Percentiles rank a stretch among this genome's conserved stretches.
These are phyloP conservation scores for Trichothecium sympodiale DNA, from an alignment of 2,329 filamentous ascomycete species.

Conservation along the genomic window DNA sequence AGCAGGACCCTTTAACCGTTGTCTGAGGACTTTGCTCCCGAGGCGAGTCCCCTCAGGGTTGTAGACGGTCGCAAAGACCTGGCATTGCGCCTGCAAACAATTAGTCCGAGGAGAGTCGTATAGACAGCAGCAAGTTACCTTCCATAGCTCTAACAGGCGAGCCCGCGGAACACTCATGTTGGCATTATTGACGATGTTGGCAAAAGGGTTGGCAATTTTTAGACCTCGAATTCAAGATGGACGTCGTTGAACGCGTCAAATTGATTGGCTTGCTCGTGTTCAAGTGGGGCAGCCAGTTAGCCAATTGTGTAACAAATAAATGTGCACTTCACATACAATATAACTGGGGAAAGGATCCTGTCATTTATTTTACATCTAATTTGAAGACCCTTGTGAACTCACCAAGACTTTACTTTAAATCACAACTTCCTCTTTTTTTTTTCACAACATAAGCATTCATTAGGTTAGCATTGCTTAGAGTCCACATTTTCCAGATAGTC, in stretches of 20 bases:
- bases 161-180: conserved; percentile 53
- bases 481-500: too few species aligned
- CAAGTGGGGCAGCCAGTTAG: too few species aligned
- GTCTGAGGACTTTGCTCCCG: conserved; percentile 86
- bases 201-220: conserved; percentile 12
- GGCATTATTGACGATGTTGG: conserved; percentile 16
- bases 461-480: too few species aligned
- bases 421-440: too few species aligned
- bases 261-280: background rate
- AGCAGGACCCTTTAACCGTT: conserved; percentile 74
- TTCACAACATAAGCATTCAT: too few species aligned
- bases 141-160: conserved; percentile 61
- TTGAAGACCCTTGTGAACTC: too few species aligned
- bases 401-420: too few species aligned
- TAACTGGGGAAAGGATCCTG: too few species aligned
- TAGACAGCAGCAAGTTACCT: conserved; percentile 40
- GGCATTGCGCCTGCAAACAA: conserved; percentile 63
- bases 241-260: conserved; percentile 6
- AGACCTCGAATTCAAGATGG: conserved; percentile 15
- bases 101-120: too few species aligned
- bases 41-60: conserved; percentile 75
- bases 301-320: too few species aligned
- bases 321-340: too few species aligned
- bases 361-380: too few species aligned
- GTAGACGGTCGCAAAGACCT: conserved; percentile 81